phyloP scores from a whole-genome alignment of 352 stramenopile species.

The Phytophthora tentaculata region DNA sequence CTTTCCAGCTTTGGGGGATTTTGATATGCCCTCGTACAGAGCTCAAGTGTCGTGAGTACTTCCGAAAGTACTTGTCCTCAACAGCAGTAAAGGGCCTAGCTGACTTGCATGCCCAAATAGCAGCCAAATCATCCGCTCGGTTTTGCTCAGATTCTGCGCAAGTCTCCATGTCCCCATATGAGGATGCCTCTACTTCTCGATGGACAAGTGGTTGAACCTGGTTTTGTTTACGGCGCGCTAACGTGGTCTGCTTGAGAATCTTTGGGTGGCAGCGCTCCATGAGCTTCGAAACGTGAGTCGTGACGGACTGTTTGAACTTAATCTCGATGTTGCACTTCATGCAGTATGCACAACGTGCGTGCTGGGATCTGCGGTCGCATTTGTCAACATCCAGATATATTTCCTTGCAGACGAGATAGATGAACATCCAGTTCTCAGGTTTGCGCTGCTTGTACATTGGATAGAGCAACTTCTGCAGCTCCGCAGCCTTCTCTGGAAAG shows the following conservation, averaged over 20 bases:
- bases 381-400: not conserved
- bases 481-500: too few relatives aligned
- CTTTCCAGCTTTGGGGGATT: not conserved
- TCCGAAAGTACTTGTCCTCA: conserved; percentile 5
- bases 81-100: not conserved
- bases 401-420: not conserved
- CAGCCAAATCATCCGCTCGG: not conserved
- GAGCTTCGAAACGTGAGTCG: not conserved
- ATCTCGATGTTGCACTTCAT: not conserved
- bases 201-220: not conserved
- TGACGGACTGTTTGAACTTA: not conserved
- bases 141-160: not conserved
- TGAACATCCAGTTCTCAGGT: not conserved
- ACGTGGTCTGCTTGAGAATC: not conserved
- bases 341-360: conserved; percentile 2
- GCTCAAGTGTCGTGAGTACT: conserved; percentile 4
- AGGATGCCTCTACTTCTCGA: not conserved
- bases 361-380: not conserved
- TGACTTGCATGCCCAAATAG: conserved; percentile 2
- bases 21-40: not conserved
- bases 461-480: too few relatives aligned
- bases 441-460: not conserved
- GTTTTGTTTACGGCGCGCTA: not conserved
- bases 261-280: not conserved
- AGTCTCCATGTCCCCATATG: not conserved